Percentiles rank a stretch among this genome's conserved stretches.
These are phyloP conservation scores for Colletotrichum graminicola DNA, from an alignment of 2,329 filamentous ascomycete genomes.

Conservation along the genomic window DNA sequence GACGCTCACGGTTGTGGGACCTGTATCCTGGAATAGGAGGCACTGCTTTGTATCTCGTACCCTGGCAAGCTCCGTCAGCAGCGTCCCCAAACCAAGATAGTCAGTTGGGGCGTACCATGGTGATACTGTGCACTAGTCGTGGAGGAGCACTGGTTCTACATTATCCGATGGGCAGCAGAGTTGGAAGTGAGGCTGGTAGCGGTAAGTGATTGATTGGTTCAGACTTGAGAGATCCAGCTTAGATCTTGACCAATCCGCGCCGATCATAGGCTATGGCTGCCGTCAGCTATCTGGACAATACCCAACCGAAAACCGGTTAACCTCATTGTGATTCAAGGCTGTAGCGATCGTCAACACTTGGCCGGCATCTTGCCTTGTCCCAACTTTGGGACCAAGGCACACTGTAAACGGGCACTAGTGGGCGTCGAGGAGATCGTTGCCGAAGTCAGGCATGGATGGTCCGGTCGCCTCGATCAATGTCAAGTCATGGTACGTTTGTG, in stretches of 20 bases:
- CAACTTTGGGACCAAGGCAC: slow-evolving; percentile 1
- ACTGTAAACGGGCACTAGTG: not conserved
- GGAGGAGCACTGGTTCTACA: not conserved
- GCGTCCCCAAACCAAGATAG: not conserved
- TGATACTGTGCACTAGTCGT: slow-evolving; percentile 1
- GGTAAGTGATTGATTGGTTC: not conserved
- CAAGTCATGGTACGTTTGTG: slow-evolving; percentile 6
- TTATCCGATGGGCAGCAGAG: not conserved
- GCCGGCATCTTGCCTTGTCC: slow-evolving; percentile 9
- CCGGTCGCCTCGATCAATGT: not conserved
- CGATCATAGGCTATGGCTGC: not conserved
- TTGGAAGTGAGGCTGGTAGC: slow-evolving; percentile 16
- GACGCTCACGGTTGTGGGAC: slow-evolving; percentile 7
- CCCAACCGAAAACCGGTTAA: not conserved
- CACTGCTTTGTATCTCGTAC: not conserved
- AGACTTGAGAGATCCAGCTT: not conserved
- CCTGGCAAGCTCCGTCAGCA: not conserved
- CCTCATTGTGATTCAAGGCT: not conserved
- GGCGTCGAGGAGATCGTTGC: not conserved
- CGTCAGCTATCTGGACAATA: not conserved
- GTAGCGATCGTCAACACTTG: not conserved
- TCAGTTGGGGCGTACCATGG: not conserved
- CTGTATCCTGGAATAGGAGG: not conserved
- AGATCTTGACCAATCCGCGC: not conserved
- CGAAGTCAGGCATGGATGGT: not conserved